Evolutionary conservation across 306 rosid genomes (phyloP).

Genomic region (Morella rubra): DNA sequence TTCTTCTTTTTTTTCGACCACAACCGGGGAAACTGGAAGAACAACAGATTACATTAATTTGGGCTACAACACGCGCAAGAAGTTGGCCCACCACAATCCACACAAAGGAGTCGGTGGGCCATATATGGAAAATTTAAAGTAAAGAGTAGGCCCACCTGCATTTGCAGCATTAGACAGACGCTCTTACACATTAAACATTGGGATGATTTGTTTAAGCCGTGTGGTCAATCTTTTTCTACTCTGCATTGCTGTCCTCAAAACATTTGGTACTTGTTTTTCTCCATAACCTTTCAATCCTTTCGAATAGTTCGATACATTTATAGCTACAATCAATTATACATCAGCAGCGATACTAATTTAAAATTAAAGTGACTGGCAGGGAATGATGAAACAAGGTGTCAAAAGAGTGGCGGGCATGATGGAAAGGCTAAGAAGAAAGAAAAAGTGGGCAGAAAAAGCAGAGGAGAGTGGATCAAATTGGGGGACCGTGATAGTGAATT

Average conservation of each 20-base stretch:
- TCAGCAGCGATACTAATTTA: conserved; percentile 42
- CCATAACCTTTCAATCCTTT: background rate
- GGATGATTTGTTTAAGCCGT: conserved; percentile 4
- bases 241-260: background rate
- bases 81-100: conserved; percentile 37
- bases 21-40: too few relatives aligned
- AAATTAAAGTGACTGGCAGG: conserved; percentile 30
- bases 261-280: background rate
- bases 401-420: conserved; percentile 52
- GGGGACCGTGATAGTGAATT: conserved; percentile 50
- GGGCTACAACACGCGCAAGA: conserved; percentile 40
- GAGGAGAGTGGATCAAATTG: conserved; percentile 29
- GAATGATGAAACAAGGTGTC: conserved; percentile 64
- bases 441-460: conserved; percentile 44
- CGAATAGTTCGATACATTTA: background rate
- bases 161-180: conserved; percentile 27
- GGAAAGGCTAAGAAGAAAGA: conserved; percentile 42
- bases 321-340: conserved; percentile 15
- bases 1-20: too few relatives aligned
- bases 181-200: conserved; percentile 28
- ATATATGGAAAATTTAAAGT: conserved; percentile 4
- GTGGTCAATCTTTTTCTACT: background rate
- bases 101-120: conserved; percentile 29
- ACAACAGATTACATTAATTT: conserved; percentile 19
- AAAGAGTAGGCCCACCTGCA: conserved; percentile 13